Evolutionary conservation across 2,329 filamentous ascomycete species (phyloP), one percentile per base, ranked within the genome.

Genomic region (Ophiocordyceps australis): DNA sequence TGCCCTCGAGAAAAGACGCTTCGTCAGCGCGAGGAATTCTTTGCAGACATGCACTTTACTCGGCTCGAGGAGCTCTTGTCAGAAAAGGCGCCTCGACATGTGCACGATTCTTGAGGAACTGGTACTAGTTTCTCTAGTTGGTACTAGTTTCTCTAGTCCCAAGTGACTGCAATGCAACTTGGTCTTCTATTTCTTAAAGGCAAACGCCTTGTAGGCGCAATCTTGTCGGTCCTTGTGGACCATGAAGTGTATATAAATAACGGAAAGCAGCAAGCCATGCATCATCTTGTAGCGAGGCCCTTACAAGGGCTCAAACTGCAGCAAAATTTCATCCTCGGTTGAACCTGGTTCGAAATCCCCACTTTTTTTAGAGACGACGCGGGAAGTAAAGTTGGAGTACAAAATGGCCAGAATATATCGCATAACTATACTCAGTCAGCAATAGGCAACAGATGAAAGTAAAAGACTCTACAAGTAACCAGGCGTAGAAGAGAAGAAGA

Each of bases 1-100:
- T 26, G 24, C 14, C 24, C 24, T 16, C 18, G 18, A 5, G 24
- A 26, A 4, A 26, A 26, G 24, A 26, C 24, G 4, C 15, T 26
- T 18, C 18, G 18, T 7, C 24, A 26, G 18, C 18, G 24, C 4
- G 19, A 17, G 5, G 22, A 21, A 9, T 26, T 20, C 18, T 26
- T 26, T 10, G n/a, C 3, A 7, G 14, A n/a, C 3, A 13, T 26
- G 2, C 4, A 21, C 7, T 26, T 26, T 14, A 21, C 14, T 14
- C 15, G 12, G 13, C 19, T 26, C 7, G 24, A 26, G 14, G 14
- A 21, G 24, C 24, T 26, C 1, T 9, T 26, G 10, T 16, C 16
- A 12, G 11, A 26, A 14, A 4, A 17, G 12, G 13, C 13, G 13
- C n/a, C n/a, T n/a, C n/a, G n/a, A n/a, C n/a, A n/a, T n/a, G n/a